Base-by-base conservation (phyloP, 805 yeast species). In the Zygotorulaspora florentina region DNA sequence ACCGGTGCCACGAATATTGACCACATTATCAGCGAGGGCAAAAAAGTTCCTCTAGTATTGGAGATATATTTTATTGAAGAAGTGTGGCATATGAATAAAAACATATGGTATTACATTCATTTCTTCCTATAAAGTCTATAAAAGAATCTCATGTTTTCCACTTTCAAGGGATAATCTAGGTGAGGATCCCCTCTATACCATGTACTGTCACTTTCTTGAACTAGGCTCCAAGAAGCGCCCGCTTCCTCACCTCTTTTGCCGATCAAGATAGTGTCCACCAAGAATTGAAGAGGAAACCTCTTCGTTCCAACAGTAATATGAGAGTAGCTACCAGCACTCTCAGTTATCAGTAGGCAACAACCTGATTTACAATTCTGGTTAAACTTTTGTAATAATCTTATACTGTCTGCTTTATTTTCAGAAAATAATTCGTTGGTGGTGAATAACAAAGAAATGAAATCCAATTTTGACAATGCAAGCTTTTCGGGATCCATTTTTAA, bases 301-400 rank as follows among this genome's bases (percentile, higher is more conserved):
- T 84, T 87, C 26, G 78, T 64, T 3, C 96, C 96, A 35, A 88
- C 75, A 2, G 79, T 74, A 31, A 88, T 85, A 55, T 87, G 83
- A 1, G 95, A 86, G 64, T 82, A 88, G 8, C 95, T 85, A 0
- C 96, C 96, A 0, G 96, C 96, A 66, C 93, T 83, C 58, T 88
- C 96, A 1, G 87, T 78, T 18, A 88, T 79, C 37, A 89, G 69
- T 29, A 88, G 64, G 25, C 76, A 63, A 12, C 87, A 66, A 0
- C 90, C 93, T 1, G 62, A 45, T 29, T 65, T 59, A 63, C 95
- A 86, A 7, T 59, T 35, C 4, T 58, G 52, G 43, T 77, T 74
- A 47, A 88, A 63, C 9, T 66, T 59, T 48, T 81, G 80, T 43
- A 88, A 68, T 41, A 85, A 70, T 43, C 73, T 67, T 31, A 87